These are phyloP conservation scores for Physaria fendleri DNA, from an alignment of 345 rosid genomes.

Conservation along the genomic window DNA sequence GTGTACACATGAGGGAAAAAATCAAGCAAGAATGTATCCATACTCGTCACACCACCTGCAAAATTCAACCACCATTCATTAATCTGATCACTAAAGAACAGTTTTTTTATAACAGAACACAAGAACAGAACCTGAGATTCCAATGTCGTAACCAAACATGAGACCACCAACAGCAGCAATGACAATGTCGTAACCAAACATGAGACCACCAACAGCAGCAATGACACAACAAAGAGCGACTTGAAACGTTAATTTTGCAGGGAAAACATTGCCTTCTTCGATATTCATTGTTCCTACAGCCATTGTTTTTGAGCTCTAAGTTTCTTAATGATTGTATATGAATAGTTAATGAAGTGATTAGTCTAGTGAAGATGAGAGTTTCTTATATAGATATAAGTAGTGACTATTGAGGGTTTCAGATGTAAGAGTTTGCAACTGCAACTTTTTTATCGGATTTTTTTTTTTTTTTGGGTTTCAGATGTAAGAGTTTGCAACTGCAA, in stretches of 20 bases:
- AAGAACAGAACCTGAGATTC: slow-evolving; percentile 43
- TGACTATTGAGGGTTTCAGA: no score
- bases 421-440: no score
- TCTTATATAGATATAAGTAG: no score
- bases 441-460: no score
- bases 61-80: neutral
- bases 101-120: no score
- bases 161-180: slow-evolving; percentile 71
- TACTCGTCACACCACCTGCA: slow-evolving; percentile 71
- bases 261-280: slow-evolving; percentile 8
- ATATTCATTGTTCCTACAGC: neutral
- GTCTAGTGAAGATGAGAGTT: no score
- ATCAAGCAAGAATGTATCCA: slow-evolving; percentile 59
- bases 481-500: no score
- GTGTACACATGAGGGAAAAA: slow-evolving; percentile 60
- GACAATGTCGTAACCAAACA: slow-evolving; percentile 69
- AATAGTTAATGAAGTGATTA: no score
- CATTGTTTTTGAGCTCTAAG: slow-evolving; percentile 11
- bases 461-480: no score
- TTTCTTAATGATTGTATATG: no score
- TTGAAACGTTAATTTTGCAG: slow-evolving; percentile 26
- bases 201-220: slow-evolving; percentile 65
- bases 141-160: slow-evolving; percentile 65
- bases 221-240: slow-evolving; percentile 39
- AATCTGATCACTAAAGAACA: neutral